phyloP scores from a whole-genome alignment of 2,329 filamentous ascomycete genomes.

The Phyllosticta citrichinensis region DNA sequence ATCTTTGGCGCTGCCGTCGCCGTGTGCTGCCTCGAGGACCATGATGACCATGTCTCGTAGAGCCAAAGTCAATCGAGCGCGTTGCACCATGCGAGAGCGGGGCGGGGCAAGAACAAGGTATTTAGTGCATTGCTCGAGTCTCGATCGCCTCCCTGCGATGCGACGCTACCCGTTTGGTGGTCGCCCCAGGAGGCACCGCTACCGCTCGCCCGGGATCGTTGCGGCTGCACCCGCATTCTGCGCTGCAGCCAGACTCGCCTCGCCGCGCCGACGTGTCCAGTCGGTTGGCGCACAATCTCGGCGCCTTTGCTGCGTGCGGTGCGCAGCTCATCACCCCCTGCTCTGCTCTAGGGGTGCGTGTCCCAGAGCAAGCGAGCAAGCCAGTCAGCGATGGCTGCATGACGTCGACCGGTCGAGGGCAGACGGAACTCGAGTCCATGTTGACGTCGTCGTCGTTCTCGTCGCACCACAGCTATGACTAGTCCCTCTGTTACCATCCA shows the following conservation, averaged over 20 bases:
- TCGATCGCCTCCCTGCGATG: background rate
- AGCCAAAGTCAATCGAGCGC: background rate
- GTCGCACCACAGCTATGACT: too few species aligned
- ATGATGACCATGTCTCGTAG: conserved; percentile 2
- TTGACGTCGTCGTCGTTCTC: too few species aligned
- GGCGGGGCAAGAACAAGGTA: background rate
- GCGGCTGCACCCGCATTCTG: background rate
- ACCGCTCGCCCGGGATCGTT: background rate
- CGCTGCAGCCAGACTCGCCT: background rate
- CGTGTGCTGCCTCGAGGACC: conserved; percentile 29
- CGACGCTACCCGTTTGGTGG: background rate
- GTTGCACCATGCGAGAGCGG: background rate
- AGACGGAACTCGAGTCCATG: too few species aligned
- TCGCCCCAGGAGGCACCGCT: background rate
- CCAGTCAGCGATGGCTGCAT: too few species aligned
- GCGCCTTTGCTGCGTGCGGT: too few species aligned
- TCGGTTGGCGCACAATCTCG: background rate
- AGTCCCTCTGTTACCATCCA: too few species aligned
- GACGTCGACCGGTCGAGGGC: too few species aligned
- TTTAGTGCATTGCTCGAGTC: background rate
- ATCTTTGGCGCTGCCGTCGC: conserved; percentile 67
- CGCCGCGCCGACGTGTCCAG: background rate
- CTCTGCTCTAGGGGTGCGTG: too few species aligned
- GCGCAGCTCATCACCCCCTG: too few species aligned
- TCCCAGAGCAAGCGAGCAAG: too few species aligned